Percentiles rank a stretch among this genome's conserved stretches.
phyloP scores from a whole-genome alignment of 768 basidiomycete species.

The Crucibulum laeve region DNA sequence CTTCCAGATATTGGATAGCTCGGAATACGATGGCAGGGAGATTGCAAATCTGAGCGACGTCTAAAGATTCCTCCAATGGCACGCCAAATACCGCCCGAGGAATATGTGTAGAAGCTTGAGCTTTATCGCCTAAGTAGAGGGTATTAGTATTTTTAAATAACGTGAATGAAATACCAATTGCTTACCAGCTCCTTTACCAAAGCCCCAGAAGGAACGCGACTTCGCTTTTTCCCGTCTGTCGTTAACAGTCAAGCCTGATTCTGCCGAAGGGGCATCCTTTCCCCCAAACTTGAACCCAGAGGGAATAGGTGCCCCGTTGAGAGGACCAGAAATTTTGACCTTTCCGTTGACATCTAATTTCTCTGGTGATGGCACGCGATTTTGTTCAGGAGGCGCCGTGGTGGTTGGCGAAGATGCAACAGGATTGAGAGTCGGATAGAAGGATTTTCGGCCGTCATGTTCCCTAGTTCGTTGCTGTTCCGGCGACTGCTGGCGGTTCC shows the following conservation, averaged over 20 bases:
- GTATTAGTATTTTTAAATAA: slow-evolving; percentile 3
- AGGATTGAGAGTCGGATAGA: slow-evolving; percentile 52
- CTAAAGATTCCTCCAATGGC: slow-evolving; percentile 80
- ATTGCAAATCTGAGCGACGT: slow-evolving; percentile 84
- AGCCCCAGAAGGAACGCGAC: slow-evolving; percentile 91
- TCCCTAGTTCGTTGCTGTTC: slow-evolving; percentile 52
- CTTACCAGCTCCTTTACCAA: slow-evolving; percentile 62
- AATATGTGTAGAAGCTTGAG: slow-evolving; percentile 30
- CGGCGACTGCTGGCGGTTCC: slow-evolving; percentile 42
- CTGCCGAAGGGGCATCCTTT: slow-evolving; percentile 53
- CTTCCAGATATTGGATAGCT: slow-evolving; percentile 91
- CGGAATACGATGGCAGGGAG: slow-evolving; percentile 95
- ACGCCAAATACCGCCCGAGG: slow-evolving; percentile 87
- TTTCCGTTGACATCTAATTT: slow-evolving; percentile 54
- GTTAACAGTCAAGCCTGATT: slow-evolving; percentile 31
- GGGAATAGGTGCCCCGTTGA: slow-evolving; percentile 82
- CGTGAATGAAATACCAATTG: slow-evolving; percentile 5
- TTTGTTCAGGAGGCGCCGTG: slow-evolving; percentile 38
- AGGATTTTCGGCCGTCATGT: slow-evolving; percentile 53
- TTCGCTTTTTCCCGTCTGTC: slow-evolving; percentile 91
- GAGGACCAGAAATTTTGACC: slow-evolving; percentile 86
- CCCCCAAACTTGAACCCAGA: slow-evolving; percentile 87
- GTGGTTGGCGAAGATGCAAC: slow-evolving; percentile 43
- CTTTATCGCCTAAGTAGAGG: slow-evolving; percentile 27
- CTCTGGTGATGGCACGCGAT: slow-evolving; percentile 49